phyloP scores from a whole-genome alignment of 257 asterid genomes.

The Rubia yunnanensis region DNA sequence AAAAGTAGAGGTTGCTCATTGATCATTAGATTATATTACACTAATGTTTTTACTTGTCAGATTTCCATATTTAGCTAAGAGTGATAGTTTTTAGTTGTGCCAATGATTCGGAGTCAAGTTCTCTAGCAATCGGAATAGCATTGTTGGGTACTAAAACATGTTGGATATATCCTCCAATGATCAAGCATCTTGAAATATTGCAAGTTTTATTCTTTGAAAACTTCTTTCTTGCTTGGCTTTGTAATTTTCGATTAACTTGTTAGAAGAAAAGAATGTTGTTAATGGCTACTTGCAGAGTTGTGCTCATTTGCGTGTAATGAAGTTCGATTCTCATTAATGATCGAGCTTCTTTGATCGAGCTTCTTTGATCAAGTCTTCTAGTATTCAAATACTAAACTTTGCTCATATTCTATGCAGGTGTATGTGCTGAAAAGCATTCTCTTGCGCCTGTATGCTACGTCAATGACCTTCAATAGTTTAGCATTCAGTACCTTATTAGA shows the following conservation, averaged over 20 bases:
- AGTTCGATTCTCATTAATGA: not conserved
- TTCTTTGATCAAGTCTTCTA: not conserved
- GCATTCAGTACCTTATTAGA: constrained; percentile 50
- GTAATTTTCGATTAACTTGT: no score
- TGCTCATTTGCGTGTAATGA: not conserved
- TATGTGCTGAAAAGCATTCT: constrained; percentile 58
- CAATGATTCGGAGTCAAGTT: not conserved
- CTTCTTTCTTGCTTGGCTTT: no score
- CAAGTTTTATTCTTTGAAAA: no score
- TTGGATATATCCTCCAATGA: not conserved
- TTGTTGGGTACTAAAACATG: not conserved
- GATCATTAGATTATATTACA: not conserved
- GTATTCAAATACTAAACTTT: constrained; percentile 9
- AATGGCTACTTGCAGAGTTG: no score
- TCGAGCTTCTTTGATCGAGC: not conserved
- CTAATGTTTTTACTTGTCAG: not conserved
- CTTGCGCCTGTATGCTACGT: constrained; percentile 62
- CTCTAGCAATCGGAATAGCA: not conserved
- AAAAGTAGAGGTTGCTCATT: not conserved
- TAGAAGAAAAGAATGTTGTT: no score
- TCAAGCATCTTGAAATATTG: not conserved
- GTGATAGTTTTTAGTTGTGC: not conserved
- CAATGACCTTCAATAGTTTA: constrained; percentile 47
- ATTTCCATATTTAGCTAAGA: not conserved
- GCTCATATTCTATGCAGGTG: constrained; percentile 38